Evolutionary conservation across 352 stramenopile species (phyloP).

Genomic region (Phytophthora kernoviae): DNA sequence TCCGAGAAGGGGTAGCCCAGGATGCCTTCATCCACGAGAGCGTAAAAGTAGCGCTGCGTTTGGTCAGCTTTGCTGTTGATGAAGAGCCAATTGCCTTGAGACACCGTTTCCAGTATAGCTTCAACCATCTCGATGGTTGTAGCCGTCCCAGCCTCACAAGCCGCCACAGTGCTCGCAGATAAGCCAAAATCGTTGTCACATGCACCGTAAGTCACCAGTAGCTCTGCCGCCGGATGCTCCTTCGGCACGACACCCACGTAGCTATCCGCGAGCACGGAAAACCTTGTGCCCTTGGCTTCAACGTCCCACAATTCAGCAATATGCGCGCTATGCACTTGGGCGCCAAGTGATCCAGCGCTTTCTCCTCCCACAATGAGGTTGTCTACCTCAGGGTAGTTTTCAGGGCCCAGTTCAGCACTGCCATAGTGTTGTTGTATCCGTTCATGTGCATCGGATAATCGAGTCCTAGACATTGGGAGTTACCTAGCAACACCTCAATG

Average conservation of each 20-base stretch:
- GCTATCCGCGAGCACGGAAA: conserved; percentile 53
- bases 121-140: conserved; percentile 48
- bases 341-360: conserved; percentile 58
- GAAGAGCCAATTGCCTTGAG: conserved; percentile 60
- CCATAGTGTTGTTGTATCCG: conserved; percentile 68
- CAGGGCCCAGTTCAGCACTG: conserved; percentile 61
- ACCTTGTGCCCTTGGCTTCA: conserved; percentile 41
- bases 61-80: conserved; percentile 64
- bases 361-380: conserved; percentile 54
- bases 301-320: conserved; percentile 65
- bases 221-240: conserved; percentile 32
- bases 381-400: conserved; percentile 64
- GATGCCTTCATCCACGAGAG: conserved; percentile 56
- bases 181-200: conserved; percentile 38
- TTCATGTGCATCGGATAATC: conserved; percentile 58
- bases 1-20: conserved; percentile 63
- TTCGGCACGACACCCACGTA: conserved; percentile 59
- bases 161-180: conserved; percentile 36
- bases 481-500: conserved; percentile 40
- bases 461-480: conserved; percentile 34
- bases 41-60: conserved; percentile 67
- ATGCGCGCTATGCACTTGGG: conserved; percentile 43
- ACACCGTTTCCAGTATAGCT: conserved; percentile 37
- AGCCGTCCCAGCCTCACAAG: conserved; percentile 44
- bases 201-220: conserved; percentile 47